These are phyloP conservation scores for Mycena metata DNA, from an alignment of 768 basidiomycete species.

Conservation along the genomic window DNA sequence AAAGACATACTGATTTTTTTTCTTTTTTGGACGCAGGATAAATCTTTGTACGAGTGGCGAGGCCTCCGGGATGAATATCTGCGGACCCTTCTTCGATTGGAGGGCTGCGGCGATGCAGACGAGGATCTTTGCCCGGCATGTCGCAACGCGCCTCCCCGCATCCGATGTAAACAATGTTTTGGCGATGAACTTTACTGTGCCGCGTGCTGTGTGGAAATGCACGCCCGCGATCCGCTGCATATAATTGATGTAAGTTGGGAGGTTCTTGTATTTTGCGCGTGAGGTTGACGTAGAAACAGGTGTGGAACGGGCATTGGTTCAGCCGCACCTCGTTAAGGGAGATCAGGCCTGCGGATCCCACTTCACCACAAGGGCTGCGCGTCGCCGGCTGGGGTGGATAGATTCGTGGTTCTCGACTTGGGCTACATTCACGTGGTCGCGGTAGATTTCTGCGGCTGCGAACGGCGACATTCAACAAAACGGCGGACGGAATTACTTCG, in stretches of 20 bases:
- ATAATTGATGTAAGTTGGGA: background rate
- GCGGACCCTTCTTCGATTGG: background rate
- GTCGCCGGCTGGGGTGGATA: background rate
- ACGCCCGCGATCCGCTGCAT: background rate
- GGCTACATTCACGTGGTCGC: background rate
- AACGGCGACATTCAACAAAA: background rate
- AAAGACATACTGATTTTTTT: too few species aligned
- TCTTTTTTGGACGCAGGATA: too few species aligned
- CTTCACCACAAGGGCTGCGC: background rate
- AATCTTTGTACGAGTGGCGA: background rate
- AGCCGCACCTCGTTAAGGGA: background rate
- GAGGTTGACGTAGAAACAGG: background rate
- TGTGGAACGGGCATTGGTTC: constrained; percentile 5
- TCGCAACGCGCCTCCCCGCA: background rate
- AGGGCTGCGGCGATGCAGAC: background rate
- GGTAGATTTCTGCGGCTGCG: constrained; percentile 10
- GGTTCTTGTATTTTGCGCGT: background rate
- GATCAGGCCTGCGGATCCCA: background rate
- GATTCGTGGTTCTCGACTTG: background rate
- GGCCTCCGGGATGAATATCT: background rate
- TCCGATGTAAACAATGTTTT: background rate
- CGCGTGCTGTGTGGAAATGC: background rate
- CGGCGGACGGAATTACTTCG: constrained; percentile 32
- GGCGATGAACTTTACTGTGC: background rate
- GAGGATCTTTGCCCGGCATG: background rate